These are phyloP conservation scores for Claviceps africana DNA, from an alignment of 2,329 filamentous ascomycete genomes.

Conservation along the genomic window DNA sequence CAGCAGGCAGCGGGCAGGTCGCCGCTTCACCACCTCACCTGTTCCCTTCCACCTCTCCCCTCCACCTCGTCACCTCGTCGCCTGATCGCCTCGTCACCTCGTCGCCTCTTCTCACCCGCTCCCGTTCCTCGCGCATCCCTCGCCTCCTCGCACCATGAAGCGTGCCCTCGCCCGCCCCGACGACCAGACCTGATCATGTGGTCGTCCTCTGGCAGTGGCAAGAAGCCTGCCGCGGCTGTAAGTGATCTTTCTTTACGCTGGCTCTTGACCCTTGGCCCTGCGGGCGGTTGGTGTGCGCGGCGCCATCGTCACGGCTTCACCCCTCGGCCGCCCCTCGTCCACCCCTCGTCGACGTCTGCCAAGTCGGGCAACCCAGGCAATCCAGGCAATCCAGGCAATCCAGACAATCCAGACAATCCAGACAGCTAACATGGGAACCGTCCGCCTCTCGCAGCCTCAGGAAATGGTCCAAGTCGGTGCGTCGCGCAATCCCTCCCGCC, in stretches of 20 bases:
- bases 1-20: not conserved
- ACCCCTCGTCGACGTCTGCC: not conserved
- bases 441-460: slow-evolving; percentile 38
- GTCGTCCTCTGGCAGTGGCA: slow-evolving; percentile 49
- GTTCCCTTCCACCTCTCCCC: too few species aligned
- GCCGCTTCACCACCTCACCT: too few species aligned
- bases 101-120: not conserved
- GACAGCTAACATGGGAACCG: slow-evolving; percentile 16
- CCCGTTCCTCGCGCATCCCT: slow-evolving; percentile 4
- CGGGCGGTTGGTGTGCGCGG: not conserved
- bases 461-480: slow-evolving; percentile 99
- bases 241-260: slow-evolving; percentile 18
- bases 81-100: not conserved
- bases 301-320: not conserved
- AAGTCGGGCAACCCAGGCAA: not conserved
- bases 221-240: slow-evolving; percentile 62
- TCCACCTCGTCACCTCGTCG: too few species aligned
- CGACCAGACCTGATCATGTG: slow-evolving; percentile 37
- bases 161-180: slow-evolving; percentile 11
- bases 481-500: slow-evolving; percentile 14
- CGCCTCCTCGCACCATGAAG: slow-evolving; percentile 18
- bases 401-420: slow-evolving; percentile 1
- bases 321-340: not conserved
- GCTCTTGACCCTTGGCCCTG: not conserved
- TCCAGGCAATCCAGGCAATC: not conserved